Percentiles rank a stretch among this genome's conserved stretches.
Evolutionary conservation across 352 stramenopile species (phyloP).

Genomic region (Pythium pyrilobum): DNA sequence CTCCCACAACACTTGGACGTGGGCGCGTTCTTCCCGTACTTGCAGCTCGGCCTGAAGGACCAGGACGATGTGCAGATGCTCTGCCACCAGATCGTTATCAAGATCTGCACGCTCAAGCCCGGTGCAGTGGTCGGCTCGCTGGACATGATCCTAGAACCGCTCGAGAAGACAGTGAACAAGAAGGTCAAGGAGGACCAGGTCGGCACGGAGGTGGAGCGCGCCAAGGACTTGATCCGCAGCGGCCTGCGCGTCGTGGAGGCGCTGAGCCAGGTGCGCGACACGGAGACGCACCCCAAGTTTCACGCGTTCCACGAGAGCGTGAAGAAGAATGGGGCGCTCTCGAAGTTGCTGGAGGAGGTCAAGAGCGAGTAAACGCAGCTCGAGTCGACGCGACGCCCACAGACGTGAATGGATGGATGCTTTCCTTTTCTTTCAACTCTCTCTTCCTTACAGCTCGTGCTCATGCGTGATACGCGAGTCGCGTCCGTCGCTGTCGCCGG

Average conservation of each 20-base stretch:
- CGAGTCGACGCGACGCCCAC: conserved; percentile 21
- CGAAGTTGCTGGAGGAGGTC: conserved; percentile 56
- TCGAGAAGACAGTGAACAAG: conserved; percentile 96
- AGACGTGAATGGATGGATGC: neutral
- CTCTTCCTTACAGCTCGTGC: neutral
- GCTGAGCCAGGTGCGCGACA: conserved; percentile 63
- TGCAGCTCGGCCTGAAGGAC: conserved; percentile 88
- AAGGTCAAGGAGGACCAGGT: conserved; percentile 94
- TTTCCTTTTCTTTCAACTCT: neutral
- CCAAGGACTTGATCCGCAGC: conserved; percentile 96
- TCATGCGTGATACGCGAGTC: too few species aligned
- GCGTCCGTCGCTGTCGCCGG: too few species aligned
- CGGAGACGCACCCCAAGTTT: conserved; percentile 72
- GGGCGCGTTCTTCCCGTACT: conserved; percentile 88
- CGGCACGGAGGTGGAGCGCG: conserved; percentile 93
- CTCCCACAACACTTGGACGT: conserved; percentile 92
- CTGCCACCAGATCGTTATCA: conserved; percentile 96
- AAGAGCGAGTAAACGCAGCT: conserved; percentile 35
- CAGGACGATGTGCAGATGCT: conserved; percentile 97
- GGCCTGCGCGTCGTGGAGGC: conserved; percentile 86
- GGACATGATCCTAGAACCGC: conserved; percentile 86
- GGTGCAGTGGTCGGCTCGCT: conserved; percentile 81
- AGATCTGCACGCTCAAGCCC: conserved; percentile 85
- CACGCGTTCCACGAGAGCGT: conserved; percentile 49
- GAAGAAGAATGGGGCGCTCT: conserved; percentile 64